These are phyloP conservation scores for Apiospora sp. DNA, from an alignment of 2,329 filamentous ascomycete species.

Conservation along the genomic window DNA sequence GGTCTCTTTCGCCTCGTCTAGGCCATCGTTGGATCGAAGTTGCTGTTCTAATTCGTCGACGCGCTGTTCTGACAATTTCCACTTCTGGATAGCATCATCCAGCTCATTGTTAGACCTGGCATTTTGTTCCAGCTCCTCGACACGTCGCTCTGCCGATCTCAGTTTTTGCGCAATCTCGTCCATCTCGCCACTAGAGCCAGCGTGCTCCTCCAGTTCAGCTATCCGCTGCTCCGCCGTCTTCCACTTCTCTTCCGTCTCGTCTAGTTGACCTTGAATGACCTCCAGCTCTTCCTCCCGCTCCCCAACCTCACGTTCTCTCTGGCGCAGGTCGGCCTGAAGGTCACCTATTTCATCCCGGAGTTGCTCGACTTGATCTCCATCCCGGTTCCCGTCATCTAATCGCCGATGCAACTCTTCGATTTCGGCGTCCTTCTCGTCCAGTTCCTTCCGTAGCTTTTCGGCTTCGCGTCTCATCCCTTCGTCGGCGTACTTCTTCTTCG, in stretches of 20 bases:
- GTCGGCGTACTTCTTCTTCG: constrained; percentile 78
- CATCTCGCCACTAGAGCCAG: constrained; percentile 59
- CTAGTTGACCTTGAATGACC: constrained; percentile 63
- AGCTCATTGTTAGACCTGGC: constrained; percentile 63
- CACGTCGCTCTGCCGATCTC: constrained; percentile 62
- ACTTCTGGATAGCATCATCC: constrained; percentile 55
- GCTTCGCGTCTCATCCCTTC: constrained; percentile 60
- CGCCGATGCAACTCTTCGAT: constrained; percentile 68
- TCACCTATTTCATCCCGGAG: constrained; percentile 79
- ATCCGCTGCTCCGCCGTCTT: constrained; percentile 62
- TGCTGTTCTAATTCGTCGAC: constrained; percentile 65
- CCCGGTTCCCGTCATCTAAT: constrained; percentile 63
- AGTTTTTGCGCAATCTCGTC: constrained; percentile 64
- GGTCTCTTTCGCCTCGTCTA: constrained; percentile 64
- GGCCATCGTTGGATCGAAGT: constrained; percentile 57
- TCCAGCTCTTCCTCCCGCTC: constrained; percentile 80
- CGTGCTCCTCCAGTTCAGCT: constrained; percentile 65
- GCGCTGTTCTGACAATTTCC: constrained; percentile 62
- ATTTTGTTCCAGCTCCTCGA: constrained; percentile 65
- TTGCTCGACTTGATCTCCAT: constrained; percentile 68
- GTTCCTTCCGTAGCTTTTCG: constrained; percentile 61
- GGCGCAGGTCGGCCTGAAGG: constrained; percentile 76
- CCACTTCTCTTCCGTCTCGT: constrained; percentile 56
- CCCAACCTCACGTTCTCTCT: constrained; percentile 77
- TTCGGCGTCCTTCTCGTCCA: constrained; percentile 67